Conservation (phyloP, 495 filamentous ascomycete genomes). For the Penicillium longicatenatum region DNA sequence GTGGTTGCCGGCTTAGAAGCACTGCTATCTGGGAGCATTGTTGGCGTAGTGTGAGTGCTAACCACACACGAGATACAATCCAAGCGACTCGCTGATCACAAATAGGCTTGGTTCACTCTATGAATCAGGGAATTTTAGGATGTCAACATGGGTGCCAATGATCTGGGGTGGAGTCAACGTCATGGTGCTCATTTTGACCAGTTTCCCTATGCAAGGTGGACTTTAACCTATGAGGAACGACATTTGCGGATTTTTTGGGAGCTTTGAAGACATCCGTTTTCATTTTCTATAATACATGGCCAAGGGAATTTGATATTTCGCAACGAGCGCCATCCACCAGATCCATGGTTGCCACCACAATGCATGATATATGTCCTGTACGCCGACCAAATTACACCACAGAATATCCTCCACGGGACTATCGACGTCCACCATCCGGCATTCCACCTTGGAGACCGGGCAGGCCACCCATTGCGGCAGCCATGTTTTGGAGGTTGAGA, state of each 20-base stretch:
- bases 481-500: conserved; percentile 49
- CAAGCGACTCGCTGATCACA: conserved; percentile 17
- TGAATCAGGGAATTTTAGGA: conserved; percentile 80
- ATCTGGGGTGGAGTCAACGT: conserved; percentile 92
- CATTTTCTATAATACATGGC: conserved; percentile 25
- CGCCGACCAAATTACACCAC: conserved; percentile 24
- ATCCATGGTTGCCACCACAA: conserved; percentile 15
- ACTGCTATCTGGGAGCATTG: conserved; percentile 81
- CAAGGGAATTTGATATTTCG: conserved; percentile 24
- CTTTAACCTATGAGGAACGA: conserved; percentile 53
- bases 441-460: conserved; percentile 48
- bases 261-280: conserved; percentile 10
- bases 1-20: conserved; percentile 79
- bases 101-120: conserved; percentile 84
- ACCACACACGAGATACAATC: conserved; percentile 1
- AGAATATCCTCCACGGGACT: conserved; percentile 1
- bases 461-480: conserved; percentile 39
- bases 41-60: conserved; percentile 78
- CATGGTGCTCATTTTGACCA: conserved; percentile 85
- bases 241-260: too few relatives aligned
- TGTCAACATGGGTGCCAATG: conserved; percentile 98
- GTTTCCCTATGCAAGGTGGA: conserved; percentile 94
- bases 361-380: conserved; percentile 27
- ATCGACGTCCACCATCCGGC: conserved; percentile 41
- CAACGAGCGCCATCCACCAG: conserved; percentile 21